Evolutionary conservation across 805 yeast genomes (phyloP).

Genomic region (Wickerhamomyces chaumierensis): DNA sequence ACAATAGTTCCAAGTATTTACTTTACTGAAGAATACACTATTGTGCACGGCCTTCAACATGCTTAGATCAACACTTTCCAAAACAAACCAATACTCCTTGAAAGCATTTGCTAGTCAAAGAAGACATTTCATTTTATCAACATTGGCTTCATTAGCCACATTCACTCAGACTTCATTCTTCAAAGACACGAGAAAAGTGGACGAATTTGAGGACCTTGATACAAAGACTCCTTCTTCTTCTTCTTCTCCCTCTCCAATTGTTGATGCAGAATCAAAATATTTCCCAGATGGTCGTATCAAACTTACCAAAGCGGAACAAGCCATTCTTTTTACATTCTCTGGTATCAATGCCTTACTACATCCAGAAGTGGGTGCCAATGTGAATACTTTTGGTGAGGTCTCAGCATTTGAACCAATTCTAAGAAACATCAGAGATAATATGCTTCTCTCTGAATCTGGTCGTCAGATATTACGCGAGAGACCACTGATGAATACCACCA

Average conservation of each 20-base stretch:
- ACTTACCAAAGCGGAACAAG: slow-evolving; percentile 48
- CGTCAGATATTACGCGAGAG: slow-evolving; percentile 65
- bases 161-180: slow-evolving; percentile 18
- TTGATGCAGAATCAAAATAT: slow-evolving; percentile 21
- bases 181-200: slow-evolving; percentile 43
- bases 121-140: neutral
- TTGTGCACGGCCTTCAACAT: too few relatives aligned
- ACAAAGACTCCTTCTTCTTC: too few relatives aligned
- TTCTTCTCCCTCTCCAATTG: too few relatives aligned
- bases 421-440: slow-evolving; percentile 47
- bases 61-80: neutral
- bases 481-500: slow-evolving; percentile 71
- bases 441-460: slow-evolving; percentile 71
- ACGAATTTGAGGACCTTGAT: slow-evolving; percentile 35
- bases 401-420: slow-evolving; percentile 70
- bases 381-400: slow-evolving; percentile 82
- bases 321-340: slow-evolving; percentile 55
- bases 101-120: neutral
- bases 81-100: neutral
- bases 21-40: too few relatives aligned
- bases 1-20: too few relatives aligned
- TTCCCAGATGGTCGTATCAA: slow-evolving; percentile 74
- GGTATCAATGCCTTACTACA: slow-evolving; percentile 69
- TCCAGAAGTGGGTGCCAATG: slow-evolving; percentile 66
- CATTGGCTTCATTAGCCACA: slow-evolving; percentile 11